Evolutionary conservation across 2,329 filamentous ascomycete genomes (phyloP), one percentile per base, ranked within the genome.

Genomic region (Thielaviopsis musarum): DNA sequence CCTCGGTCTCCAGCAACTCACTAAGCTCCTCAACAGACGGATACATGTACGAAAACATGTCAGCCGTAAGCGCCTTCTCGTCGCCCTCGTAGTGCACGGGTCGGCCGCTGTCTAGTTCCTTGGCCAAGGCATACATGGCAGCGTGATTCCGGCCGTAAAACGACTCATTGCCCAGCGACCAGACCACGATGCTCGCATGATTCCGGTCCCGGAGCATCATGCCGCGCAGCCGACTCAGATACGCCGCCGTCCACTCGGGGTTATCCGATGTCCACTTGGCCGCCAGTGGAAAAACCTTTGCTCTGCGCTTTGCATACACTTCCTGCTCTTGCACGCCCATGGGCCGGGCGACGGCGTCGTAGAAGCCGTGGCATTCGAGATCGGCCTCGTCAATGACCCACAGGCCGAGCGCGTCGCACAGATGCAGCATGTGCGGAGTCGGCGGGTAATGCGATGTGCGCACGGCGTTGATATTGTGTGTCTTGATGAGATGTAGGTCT

Each of bases 81-180:
- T 86, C 83, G 0, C 76, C 79, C 65, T 87, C 83, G 64, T 87
- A 87, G 65, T 87, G 84, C 1, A 87, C 73, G 0, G 79, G 76
- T 1, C 83, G 74, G 6, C 74, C 79, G 1, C 70, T 66, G 61
- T 87, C 84, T 13, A 77, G 73, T 0, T 70, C 65, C 63, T 79
- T 82, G 65, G 82, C 78, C 67, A 76, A 81, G 3, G 82, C 73
- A 61, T 83, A 83, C 84, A 88, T 88, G 10, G 79, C 80, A 54
- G 75, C 75, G 59, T 85, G 82, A 61, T 88, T 88, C 1, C 72
- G 71, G 0, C 85, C 85, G 61, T 85, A 87, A 65, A 85, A 88
- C 0, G 83, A 76, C 66, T 88, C 84, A 60, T 88, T 88, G 0
- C 85, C 85, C 0, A 88, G 72, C 19, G 80, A 84, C 85, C 85